Base-by-base conservation (phyloP, 1,284 basidiomycete species). In the Tilletia indica region DNA sequence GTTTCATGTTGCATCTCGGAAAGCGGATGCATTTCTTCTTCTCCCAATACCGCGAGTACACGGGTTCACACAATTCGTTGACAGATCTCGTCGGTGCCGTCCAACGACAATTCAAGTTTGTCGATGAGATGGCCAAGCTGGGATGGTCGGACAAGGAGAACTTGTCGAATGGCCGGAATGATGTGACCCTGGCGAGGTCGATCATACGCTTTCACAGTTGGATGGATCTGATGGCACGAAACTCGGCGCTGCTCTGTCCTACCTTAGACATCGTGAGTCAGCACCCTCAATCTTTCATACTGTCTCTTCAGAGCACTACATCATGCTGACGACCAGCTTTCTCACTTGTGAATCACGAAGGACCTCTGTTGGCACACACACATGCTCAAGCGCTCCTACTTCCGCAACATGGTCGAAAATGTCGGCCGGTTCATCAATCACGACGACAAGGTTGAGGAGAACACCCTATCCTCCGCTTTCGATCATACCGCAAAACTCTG, bases 311-410 rank as follows among this genome's bases (percentile, higher is more conserved):
- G 25, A 31, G 25, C 25, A 31, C 25, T 31, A 31, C 25, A 31
- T 31, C 25, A 31, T 31, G 25, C 25, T 31, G 25, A 31, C 25
- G 25, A 31, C 25, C 25, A 31, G 25, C 25, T 31, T 31, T 31
- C 25, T 31, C 1, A 31, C 25, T 31, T 2, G 25, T 31, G 25
- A 2, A 31, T 31, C 25, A 31, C 2, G 25, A 45, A 45, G 42
- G 80, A 81, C 67, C 75, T 81, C 12, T 68, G 56, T 58, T 81
- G 78, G 77, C 80, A 81, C 56, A 80, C 80, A 2, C 80, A 81
- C 54, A 74, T 76, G 69, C 76, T 81, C 12, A 56, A 67, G 0
- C 36, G 68, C 39, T 34, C 49, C 4, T 81, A 80, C 68, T 71
- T 73, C 61, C 66, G 71, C 9, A 75, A 80, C 34, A 73, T 69